Percentiles rank a stretch among this genome's conserved stretches.
These are phyloP conservation scores for Shiraia bambusicola DNA, from an alignment of 2,329 filamentous ascomycete species.

Conservation along the genomic window DNA sequence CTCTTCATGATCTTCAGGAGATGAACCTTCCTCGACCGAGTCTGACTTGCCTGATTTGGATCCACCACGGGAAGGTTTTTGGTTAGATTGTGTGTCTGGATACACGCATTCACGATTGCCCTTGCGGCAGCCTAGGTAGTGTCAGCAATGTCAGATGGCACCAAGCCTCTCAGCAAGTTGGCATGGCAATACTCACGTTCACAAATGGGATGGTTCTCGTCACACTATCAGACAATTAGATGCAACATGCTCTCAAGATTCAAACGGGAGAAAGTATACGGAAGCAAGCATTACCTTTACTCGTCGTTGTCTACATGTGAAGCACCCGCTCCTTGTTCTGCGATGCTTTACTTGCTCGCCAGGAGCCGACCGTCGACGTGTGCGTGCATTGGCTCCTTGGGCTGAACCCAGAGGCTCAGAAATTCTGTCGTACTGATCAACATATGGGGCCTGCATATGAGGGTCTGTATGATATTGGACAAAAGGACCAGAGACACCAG, in stretches of 20 bases:
- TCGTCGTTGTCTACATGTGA: constrained; percentile 82
- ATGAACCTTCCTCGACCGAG: constrained; percentile 52
- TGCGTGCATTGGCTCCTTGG: constrained; percentile 30
- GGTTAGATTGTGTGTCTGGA: constrained; percentile 66
- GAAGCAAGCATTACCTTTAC: constrained; percentile 62
- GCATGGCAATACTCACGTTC: constrained; percentile 60
- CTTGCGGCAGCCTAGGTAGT: constrained; percentile 82
- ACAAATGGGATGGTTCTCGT: constrained; percentile 83
- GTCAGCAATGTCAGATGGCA: constrained; percentile 17
- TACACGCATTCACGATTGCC: constrained; percentile 89
- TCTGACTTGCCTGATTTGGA: constrained; percentile 48
- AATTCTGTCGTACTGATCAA: constrained; percentile 41
- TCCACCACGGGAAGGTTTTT: constrained; percentile 50
- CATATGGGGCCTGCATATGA: constrained; percentile 35
- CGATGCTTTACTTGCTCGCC: constrained; percentile 84
- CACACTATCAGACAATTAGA: constrained; percentile 63
- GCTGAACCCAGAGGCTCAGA: constrained; percentile 28
- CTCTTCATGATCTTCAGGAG: constrained; percentile 52
- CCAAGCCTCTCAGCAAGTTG: constrained; percentile 7
- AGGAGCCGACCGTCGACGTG: constrained; percentile 34
- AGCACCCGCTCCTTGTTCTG: constrained; percentile 90
- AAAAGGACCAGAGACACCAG: constrained; percentile 31
- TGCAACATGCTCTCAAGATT: background rate
- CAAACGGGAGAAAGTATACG: background rate
- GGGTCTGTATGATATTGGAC: constrained; percentile 36